Percentiles rank a stretch among this genome's conserved stretches.
Conservation (phyloP, 345 rosid genomes). For the Arabis alpina region DNA sequence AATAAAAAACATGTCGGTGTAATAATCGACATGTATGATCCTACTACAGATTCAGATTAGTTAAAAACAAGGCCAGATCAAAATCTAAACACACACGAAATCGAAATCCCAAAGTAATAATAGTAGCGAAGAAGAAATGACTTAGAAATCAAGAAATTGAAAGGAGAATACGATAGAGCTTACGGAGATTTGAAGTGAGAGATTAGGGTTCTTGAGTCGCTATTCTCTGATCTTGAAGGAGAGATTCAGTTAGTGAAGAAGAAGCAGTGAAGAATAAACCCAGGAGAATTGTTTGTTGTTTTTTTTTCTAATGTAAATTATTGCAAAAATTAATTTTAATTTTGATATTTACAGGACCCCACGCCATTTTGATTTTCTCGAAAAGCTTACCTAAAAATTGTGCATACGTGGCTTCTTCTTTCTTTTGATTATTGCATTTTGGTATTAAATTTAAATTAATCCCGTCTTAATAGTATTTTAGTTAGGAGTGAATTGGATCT, state of each 20-base stretch:
- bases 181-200: conserved; percentile 29
- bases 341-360: not conserved
- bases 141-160: not conserved
- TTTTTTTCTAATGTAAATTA: conserved; percentile 12
- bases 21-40: conserved; percentile 15
- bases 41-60: not conserved
- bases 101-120: conserved; percentile 4
- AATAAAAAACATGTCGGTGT: conserved; percentile 18
- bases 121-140: conserved; percentile 7
- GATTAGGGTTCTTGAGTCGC: conserved; percentile 28
- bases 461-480: too few relatives aligned
- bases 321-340: not conserved
- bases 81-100: not conserved
- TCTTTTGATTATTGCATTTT: too few relatives aligned
- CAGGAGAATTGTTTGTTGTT: conserved; percentile 10
- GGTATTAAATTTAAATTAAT: too few relatives aligned
- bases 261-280: not conserved
- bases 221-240: conserved; percentile 26
- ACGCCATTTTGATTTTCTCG: too few relatives aligned
- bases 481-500: too few relatives aligned
- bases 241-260: conserved; percentile 24
- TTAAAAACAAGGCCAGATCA: conserved; percentile 5
- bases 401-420: too few relatives aligned
- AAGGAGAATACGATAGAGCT: conserved; percentile 20
- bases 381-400: too few relatives aligned